Conservation (phyloP, 306 rosid species). For the Prosopis cineraria region DNA sequence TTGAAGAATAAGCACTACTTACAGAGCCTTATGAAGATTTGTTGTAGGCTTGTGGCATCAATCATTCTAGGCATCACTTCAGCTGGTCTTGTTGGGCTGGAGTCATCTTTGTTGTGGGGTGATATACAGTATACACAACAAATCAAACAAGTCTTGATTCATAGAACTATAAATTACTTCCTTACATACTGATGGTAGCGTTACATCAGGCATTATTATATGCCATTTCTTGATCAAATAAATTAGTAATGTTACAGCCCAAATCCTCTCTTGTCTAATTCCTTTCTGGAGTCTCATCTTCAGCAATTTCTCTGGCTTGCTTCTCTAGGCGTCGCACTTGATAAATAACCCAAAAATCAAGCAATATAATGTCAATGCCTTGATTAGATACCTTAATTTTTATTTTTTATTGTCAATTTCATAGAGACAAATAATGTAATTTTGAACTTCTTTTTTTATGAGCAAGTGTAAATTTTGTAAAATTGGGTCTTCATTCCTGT, state of each 20-base stretch:
- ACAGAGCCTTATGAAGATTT: constrained; percentile 37
- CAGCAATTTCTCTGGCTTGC: neutral
- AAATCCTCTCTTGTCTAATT: neutral
- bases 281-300: neutral
- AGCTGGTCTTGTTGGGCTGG: neutral
- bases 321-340: neutral
- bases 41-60: constrained; percentile 38
- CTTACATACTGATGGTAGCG: neutral
- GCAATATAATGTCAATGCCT: neutral
- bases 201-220: neutral
- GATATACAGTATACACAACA: neutral
- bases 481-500: neutral
- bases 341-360: neutral
- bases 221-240: neutral
- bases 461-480: neutral
- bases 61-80: constrained; percentile 7
- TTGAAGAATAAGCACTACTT: constrained; percentile 37
- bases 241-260: neutral
- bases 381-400: neutral
- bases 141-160: neutral
- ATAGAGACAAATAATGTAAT: neutral
- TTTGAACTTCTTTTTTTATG: too few relatives aligned
- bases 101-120: neutral
- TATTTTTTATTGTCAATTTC: neutral
- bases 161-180: neutral